Base-by-base conservation (phyloP, 2,329 filamentous ascomycete species). In the Colletotrichum chlorophyti region DNA sequence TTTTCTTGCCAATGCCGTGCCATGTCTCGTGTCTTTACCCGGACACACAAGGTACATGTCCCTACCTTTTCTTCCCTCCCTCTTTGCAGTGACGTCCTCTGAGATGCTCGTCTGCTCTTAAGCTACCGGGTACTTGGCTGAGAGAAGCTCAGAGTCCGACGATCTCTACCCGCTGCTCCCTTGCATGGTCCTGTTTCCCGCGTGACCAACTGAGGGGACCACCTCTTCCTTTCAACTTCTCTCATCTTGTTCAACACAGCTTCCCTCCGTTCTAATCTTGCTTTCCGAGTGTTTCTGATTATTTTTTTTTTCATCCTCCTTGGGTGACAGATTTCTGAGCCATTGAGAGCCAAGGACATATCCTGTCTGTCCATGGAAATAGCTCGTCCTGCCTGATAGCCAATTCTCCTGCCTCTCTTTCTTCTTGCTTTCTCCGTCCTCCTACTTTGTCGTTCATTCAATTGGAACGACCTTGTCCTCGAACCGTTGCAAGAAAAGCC, bases 401-500 rank as follows among this genome's bases (percentile, higher is more conserved):
- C 53, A 27, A n/a, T n/a, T n/a, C n/a, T n/a, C n/a, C n/a, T n/a
- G n/a, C n/a, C n/a, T n/a, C n/a, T n/a, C n/a, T n/a, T n/a, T n/a
- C n/a, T n/a, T n/a, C 24, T 35, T 17, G 15, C 17, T 35, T 5
- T 37, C 11, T 46, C 24, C 24, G n/a, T 34, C 14, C 40, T 24
- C 23, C 17, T 6, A 9, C 29, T 17, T 24, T 45, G n/a, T n/a
- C n/a, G n/a, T n/a, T 27, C 21, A 45, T 49, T 8, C 42, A 52
- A 47, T 61, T 61, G 60, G 38, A n/a, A 21, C 34, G 14, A 23
- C 19, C 19, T 45, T 38, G 23, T 14, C 37, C 23, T 57, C 45
- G 51, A 62, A 57, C 53, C 66, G 23, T 63, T 46, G 31, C 26
- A 45, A 43, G 37, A 29, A 49, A 54, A 60, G 51, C 51, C 57